Conservation (phyloP, 495 filamentous ascomycete species). For the Tuber microsphaerosporum region DNA sequence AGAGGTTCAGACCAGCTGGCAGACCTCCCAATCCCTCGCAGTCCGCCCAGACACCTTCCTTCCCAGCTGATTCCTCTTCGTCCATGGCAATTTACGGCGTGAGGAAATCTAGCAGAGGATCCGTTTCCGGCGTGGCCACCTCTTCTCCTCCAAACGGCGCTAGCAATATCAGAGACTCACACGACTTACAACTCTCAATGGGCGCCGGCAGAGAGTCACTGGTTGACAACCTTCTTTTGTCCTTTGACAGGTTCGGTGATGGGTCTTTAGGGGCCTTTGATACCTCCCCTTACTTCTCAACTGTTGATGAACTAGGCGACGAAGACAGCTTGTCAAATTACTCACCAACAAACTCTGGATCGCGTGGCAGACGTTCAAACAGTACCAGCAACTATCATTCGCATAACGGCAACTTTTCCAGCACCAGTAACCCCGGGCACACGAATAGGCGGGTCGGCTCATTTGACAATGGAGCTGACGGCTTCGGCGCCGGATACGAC, state of each 20-base stretch:
- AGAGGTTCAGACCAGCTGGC: constrained; percentile 34
- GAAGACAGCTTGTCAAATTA: constrained; percentile 45
- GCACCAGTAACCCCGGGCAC: constrained; percentile 27
- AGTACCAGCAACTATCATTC: constrained; percentile 37
- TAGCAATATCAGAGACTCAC: constrained; percentile 55
- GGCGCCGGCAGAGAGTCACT: constrained; percentile 77
- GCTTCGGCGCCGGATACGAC: constrained; percentile 40
- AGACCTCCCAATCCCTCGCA: constrained; percentile 30
- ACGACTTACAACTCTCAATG: constrained; percentile 73
- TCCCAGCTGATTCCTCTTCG: constrained; percentile 32
- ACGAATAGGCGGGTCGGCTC: constrained; percentile 35
- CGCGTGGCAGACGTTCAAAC: constrained; percentile 36
- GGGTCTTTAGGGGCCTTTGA: constrained; percentile 41
- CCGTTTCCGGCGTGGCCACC: constrained; percentile 32
- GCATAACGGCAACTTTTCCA: constrained; percentile 26
- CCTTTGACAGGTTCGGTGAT: constrained; percentile 66
- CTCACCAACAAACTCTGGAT: constrained; percentile 39
- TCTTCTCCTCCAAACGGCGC: constrained; percentile 25
- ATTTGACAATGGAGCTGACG: constrained; percentile 35
- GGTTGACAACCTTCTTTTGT: constrained; percentile 85
- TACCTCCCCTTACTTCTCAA: constrained; percentile 38
- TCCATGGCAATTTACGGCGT: constrained; percentile 35
- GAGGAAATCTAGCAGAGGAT: constrained; percentile 36
- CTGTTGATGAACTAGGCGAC: constrained; percentile 43
- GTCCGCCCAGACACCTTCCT: constrained; percentile 24